Evolutionary conservation across 78 protist genomes (phyloP).

Genomic region (Dictyostelium capitatum): DNA sequence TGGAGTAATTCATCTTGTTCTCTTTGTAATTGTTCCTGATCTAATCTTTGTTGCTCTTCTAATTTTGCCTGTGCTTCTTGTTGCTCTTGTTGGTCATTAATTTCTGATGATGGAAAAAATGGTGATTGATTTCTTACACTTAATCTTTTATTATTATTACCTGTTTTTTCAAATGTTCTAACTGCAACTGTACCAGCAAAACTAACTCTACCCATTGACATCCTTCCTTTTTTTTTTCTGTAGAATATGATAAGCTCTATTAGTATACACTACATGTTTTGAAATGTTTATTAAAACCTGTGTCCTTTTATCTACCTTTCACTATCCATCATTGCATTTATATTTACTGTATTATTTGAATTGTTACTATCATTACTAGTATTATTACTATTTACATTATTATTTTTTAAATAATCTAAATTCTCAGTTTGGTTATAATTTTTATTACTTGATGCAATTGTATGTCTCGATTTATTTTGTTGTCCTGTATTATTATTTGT

Average conservation of each 20-base stretch:
- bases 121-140: background rate
- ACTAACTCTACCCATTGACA: conserved; percentile 64
- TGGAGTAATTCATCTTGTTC: background rate
- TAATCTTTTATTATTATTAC: conserved; percentile 11
- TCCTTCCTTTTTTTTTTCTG: conserved; percentile 57
- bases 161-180: conserved; percentile 66
- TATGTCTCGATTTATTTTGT: background rate
- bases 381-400: background rate
- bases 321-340: conserved; percentile 11
- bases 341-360: conserved; percentile 19
- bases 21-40: background rate
- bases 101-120: background rate
- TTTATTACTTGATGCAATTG: conserved; percentile 20
- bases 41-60: background rate
- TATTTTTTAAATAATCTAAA: conserved; percentile 20
- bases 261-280: background rate
- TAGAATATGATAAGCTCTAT: background rate
- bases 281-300: background rate
- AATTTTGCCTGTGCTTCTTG: background rate
- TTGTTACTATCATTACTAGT: background rate
- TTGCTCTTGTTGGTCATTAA: background rate
- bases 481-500: background rate
- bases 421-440: conserved; percentile 66
- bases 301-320: conserved; percentile 1
- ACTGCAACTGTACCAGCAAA: conserved; percentile 70